phyloP scores from a whole-genome alignment of 2,329 filamentous ascomycete genomes.

The Fusarium verticillioides region DNA sequence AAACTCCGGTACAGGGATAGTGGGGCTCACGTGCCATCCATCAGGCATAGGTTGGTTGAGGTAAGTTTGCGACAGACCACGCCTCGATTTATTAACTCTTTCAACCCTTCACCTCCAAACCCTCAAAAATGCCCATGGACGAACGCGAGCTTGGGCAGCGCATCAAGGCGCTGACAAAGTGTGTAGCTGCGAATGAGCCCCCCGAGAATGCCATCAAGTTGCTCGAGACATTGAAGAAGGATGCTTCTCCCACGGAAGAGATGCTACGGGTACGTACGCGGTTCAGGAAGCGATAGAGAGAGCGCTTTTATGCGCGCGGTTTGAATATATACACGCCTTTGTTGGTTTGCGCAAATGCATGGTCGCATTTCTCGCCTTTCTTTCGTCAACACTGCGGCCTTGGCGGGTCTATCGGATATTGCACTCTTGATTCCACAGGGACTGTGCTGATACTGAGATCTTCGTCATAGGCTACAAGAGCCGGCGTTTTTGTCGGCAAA shows the following conservation, averaged over 20 bases:
- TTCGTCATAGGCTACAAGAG: conserved; percentile 75
- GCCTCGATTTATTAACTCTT: conserved; percentile 15
- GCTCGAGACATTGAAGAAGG: conserved; percentile 81
- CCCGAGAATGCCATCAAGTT: conserved; percentile 77
- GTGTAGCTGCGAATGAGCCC: conserved; percentile 78
- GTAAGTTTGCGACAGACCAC: conserved; percentile 20
- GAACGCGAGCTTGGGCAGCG: conserved; percentile 82
- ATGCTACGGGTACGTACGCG: conserved; percentile 78
- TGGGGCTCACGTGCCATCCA: conserved; percentile 32
- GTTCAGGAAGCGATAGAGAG: not conserved
- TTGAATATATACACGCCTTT: conserved; percentile 15
- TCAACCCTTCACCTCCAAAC: not conserved
- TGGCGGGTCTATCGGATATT: not conserved
- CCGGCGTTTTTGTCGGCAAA: conserved; percentile 90
- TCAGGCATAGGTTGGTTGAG: conserved; percentile 16
- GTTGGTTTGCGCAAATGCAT: conserved; percentile 34
- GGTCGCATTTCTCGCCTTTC: conserved; percentile 22
- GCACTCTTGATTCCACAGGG: not conserved
- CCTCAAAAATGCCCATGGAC: conserved; percentile 67
- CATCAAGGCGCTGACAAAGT: conserved; percentile 84
- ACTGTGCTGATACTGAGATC: conserved; percentile 24
- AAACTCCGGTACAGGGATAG: conserved; percentile 22
- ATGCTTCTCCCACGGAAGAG: conserved; percentile 87
- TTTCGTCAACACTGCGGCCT: not conserved
- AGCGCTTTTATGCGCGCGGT: not conserved